Percentiles rank a stretch among this genome's conserved stretches.
Evolutionary conservation across 2,329 filamentous ascomycete species (phyloP).

Genomic region (Venturia oleaginea): DNA sequence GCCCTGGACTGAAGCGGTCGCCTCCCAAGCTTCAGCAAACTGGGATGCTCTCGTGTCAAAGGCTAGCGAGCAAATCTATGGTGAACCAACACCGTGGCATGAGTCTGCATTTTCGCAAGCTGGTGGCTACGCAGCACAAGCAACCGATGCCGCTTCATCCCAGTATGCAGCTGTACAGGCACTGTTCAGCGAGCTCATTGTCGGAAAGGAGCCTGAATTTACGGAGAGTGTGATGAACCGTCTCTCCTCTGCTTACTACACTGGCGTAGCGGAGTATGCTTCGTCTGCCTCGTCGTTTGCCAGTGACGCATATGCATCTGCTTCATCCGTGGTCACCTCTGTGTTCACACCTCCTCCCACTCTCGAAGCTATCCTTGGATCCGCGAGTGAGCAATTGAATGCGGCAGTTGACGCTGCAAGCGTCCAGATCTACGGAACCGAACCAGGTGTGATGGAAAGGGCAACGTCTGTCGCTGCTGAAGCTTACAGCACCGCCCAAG

Average conservation of each 20-base stretch:
- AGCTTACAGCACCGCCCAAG: constrained; percentile 42
- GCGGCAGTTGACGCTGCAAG: constrained; percentile 51
- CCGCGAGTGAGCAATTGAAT: constrained; percentile 48
- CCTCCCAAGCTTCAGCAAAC: constrained; percentile 49
- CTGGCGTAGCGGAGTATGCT: constrained; percentile 49
- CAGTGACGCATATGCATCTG: constrained; percentile 38
- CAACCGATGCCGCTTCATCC: constrained; percentile 49
- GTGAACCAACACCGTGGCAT: constrained; percentile 47
- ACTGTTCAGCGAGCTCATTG: constrained; percentile 66
- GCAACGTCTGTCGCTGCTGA: constrained; percentile 45
- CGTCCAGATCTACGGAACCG: constrained; percentile 47
- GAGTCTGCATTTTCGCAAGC: constrained; percentile 42
- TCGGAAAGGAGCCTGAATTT: constrained; percentile 70
- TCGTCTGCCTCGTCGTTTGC: constrained; percentile 46
- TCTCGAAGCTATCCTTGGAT: constrained; percentile 48
- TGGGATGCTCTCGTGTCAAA: constrained; percentile 56
- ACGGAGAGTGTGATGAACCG: constrained; percentile 70
- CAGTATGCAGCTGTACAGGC: constrained; percentile 63
- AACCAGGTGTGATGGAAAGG: constrained; percentile 45
- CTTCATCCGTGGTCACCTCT: constrained; percentile 37
- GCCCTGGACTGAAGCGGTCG: constrained; percentile 44
- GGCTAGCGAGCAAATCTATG: constrained; percentile 62
- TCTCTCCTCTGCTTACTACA: constrained; percentile 63
- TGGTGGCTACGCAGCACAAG: constrained; percentile 51
- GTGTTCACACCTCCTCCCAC: constrained; percentile 49